Conservation (phyloP, 2,329 filamentous ascomycete species). For the Xylariales sp. region DNA sequence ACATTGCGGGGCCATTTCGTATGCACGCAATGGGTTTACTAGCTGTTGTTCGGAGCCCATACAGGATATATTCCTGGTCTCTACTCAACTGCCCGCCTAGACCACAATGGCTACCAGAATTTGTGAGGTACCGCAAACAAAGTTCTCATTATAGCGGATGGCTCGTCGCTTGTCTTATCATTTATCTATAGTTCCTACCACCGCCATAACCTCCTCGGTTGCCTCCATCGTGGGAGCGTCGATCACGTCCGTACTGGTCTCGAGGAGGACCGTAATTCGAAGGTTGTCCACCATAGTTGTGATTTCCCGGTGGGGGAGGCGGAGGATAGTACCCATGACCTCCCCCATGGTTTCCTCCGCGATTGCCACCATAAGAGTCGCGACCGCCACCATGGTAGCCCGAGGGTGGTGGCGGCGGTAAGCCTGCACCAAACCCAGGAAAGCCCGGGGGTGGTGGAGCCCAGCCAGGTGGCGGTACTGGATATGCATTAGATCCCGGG, state of each 20-base stretch:
- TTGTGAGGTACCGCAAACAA: no score
- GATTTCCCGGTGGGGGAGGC: conserved; percentile 14
- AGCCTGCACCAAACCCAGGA: conserved; percentile 28
- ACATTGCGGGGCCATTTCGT: no score
- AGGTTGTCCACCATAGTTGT: conserved; percentile 18
- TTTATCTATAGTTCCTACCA: conserved; percentile 15
- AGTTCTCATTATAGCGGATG: no score
- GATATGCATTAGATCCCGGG: conserved; percentile 19
- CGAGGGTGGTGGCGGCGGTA: conserved; percentile 34
- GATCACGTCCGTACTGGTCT: conserved; percentile 14
- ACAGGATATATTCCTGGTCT: no score
- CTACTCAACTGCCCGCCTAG: no score
- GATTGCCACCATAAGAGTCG: conserved; percentile 15
- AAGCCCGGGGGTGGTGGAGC: conserved; percentile 33
- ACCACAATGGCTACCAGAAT: no score
- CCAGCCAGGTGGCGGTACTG: conserved; percentile 25
- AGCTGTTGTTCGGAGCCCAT: no score
- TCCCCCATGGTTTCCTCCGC: conserved; percentile 17
- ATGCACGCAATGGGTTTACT: no score
- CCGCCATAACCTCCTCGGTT: conserved; percentile 8
- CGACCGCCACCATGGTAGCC: conserved; percentile 15
- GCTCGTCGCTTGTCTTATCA: no score
- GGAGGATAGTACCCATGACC: conserved; percentile 18
- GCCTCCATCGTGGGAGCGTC: conserved; percentile 19
- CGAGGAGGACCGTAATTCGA: conserved; percentile 17